phyloP scores from a whole-genome alignment of 441 rosid species.

The Metrosideros polymorpha region DNA sequence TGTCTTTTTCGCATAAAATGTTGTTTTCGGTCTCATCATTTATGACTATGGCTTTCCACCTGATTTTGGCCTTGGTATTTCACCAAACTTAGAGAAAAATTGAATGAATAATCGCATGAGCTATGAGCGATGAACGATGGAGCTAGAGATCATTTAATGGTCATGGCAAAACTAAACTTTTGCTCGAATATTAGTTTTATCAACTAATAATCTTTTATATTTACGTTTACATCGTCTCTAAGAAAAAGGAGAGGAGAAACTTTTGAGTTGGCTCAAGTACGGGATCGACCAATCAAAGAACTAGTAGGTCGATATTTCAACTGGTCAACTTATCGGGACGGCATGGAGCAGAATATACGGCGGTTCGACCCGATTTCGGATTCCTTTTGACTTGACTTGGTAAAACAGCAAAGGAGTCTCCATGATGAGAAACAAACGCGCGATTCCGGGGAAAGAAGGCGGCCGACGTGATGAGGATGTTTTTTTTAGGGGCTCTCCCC shows the following conservation, averaged over 20 bases:
- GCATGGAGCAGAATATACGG: fast-evolving
- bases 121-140: neutral
- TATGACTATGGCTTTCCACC: neutral
- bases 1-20: neutral
- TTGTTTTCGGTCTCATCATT: neutral
- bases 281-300: neutral
- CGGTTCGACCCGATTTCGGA: neutral
- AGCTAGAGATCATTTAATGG: neutral
- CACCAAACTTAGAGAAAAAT: neutral
- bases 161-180: neutral
- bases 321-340: fast-evolving
- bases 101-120: neutral
- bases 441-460: no score
- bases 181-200: neutral
- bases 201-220: neutral
- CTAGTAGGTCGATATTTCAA: fast-evolving
- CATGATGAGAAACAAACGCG: no score
- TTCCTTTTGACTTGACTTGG: neutral
- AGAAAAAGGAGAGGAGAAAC: neutral
- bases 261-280: neutral
- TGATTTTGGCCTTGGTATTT: neutral
- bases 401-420: neutral
- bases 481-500: neutral
- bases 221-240: neutral
- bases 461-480: neutral